Evolutionary conservation across 2,329 filamentous ascomycete genomes (phyloP).

Genomic region (Harringtonia aguacate): DNA sequence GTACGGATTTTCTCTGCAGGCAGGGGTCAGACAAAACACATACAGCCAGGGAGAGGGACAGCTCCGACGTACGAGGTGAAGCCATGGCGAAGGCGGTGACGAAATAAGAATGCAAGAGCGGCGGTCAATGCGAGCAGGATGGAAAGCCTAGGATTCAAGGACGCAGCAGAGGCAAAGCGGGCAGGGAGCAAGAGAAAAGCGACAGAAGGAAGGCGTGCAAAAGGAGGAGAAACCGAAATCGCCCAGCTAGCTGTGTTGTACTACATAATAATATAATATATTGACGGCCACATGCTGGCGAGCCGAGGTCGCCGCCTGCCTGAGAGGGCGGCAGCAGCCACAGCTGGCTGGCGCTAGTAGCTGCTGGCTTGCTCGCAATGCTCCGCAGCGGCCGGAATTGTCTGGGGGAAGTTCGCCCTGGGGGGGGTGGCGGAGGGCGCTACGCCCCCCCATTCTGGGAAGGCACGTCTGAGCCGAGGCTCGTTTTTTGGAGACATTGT

Average conservation of each 20-base stretch:
- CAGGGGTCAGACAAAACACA: neutral
- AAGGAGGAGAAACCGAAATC: neutral
- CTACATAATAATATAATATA: neutral
- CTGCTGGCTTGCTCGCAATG: neutral
- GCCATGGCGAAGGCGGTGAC: constrained; percentile 46
- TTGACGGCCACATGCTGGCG: constrained; percentile 12
- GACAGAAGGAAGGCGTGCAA: neutral
- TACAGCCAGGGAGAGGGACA: neutral
- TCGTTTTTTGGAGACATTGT: neutral
- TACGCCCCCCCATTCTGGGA: no score
- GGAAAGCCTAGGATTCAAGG: no score
- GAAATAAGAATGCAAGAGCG: constrained; percentile 1
- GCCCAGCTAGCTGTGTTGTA: no score
- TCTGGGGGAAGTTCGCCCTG: neutral
- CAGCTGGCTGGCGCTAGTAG: neutral
- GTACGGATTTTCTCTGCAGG: constrained; percentile 75
- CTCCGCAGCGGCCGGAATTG: neutral
- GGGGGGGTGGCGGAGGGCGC: no score
- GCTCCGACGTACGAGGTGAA: constrained; percentile 60
- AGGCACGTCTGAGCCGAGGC: neutral
- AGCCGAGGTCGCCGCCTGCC: constrained; percentile 15
- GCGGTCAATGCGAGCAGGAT: neutral
- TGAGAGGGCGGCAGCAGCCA: no score
- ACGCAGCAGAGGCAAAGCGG: no score
- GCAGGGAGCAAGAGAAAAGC: neutral